Base-by-base conservation (phyloP, 1,139 yeast genomes). In the Kurtzmaniella quercitrusa region DNA sequence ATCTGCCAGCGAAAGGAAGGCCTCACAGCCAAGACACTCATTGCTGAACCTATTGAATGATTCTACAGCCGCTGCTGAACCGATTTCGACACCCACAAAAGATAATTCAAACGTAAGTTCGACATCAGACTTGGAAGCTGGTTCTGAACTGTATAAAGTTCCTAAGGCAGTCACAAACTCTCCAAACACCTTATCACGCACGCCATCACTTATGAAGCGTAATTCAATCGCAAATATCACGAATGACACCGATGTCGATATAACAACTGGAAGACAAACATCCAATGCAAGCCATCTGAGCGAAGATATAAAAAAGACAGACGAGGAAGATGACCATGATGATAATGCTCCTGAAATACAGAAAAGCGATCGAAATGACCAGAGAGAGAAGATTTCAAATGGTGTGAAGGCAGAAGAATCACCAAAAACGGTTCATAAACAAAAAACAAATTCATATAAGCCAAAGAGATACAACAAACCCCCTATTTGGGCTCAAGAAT, bases 401-500 rank as follows among this genome's bases (percentile, higher is more conserved):
- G 34, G 18, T 14, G 18, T 30, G 5, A 30, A 14, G 15, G 12
- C 18, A 3, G 34, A 30, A 14, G 34, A n/a, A 28, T 9, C 14
- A 28, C 9, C 9, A 28, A n/a, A 28, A n/a, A 14, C 14, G 23
- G 30, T n/a, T n/a, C n/a, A n/a, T n/a, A n/a, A 11, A 5, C 33
- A 28, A 28, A 11, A n/a, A 5, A 6, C n/a, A 12, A 11, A 12
- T 11, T 43, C 57, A 22, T 50, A 55, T 7, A 82, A 82, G 56
- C 95, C 95, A 1, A 76, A 64, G 44, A 66, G 88, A 49, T 86
- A 86, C 60, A 63, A 63, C 7, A 68, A 66, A 26, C 88, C 88
- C 3, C 95, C 96, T 7, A 71, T 82, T 8, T 88, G 95, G 95
- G 95, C 95, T 0, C 85, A 76, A 52, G 84, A 79, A 56, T 86